Evolutionary conservation across 1,139 yeast species (phyloP).

Genomic region (Geotrichum histeridarum): DNA sequence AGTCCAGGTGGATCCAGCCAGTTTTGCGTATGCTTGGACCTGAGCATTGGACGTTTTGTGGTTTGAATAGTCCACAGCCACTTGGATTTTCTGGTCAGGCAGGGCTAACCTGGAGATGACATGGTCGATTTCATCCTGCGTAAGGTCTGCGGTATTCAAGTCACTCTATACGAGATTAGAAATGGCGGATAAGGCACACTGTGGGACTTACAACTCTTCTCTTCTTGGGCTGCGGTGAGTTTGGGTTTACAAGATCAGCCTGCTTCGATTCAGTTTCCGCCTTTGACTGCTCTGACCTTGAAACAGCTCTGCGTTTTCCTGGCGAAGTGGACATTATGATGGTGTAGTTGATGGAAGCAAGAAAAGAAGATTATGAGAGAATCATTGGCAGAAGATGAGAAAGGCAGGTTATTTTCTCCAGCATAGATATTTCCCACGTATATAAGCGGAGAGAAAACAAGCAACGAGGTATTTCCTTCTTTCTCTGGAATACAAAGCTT

Average conservation of each 20-base stretch:
- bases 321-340: slow-evolving; percentile 5
- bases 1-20: slow-evolving; percentile 93
- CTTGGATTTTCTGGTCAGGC: slow-evolving; percentile 43
- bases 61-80: slow-evolving; percentile 53
- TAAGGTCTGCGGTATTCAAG: slow-evolving; percentile 8
- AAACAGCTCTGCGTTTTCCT: slow-evolving; percentile 6
- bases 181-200: not conserved
- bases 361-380: not conserved
- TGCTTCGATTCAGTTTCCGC: not conserved
- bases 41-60: slow-evolving; percentile 73
- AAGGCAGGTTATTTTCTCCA: not conserved
- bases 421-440: not conserved
- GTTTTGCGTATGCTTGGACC: slow-evolving; percentile 93
- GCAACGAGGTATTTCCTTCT: not conserved
- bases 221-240: slow-evolving; percentile 2
- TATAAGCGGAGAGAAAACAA: not conserved
- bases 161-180: slow-evolving; percentile 1
- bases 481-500: not conserved
- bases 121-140: slow-evolving; percentile 42
- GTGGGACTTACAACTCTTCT: slow-evolving; percentile 1
- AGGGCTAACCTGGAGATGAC: slow-evolving; percentile 43
- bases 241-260: not conserved
- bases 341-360: not conserved
- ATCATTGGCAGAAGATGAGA: not conserved
- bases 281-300: slow-evolving; percentile 3